Evolutionary conservation across 805 yeast genomes (phyloP).

Genomic region (Lipomyces anomalus): DNA sequence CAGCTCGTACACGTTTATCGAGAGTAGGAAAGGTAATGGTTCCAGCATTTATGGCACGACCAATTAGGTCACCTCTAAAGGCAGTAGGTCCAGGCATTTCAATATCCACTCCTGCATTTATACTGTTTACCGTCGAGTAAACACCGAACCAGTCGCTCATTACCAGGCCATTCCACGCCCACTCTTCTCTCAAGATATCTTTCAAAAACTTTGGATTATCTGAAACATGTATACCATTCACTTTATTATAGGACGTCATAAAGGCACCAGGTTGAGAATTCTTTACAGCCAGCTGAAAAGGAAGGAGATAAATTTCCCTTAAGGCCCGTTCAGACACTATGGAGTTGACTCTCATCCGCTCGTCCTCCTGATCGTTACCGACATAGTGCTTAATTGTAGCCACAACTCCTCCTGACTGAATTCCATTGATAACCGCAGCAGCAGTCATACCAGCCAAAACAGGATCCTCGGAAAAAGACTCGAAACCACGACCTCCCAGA

Average conservation of each 20-base stretch:
- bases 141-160: constrained; percentile 66
- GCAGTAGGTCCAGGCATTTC: constrained; percentile 64
- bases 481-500: constrained; percentile 58
- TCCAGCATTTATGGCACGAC: constrained; percentile 40
- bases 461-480: constrained; percentile 60
- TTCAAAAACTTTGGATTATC: constrained; percentile 42
- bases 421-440: constrained; percentile 48
- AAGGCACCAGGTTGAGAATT: constrained; percentile 48
- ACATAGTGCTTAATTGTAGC: constrained; percentile 61
- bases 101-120: constrained; percentile 54
- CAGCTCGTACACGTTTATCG: constrained; percentile 41
- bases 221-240: constrained; percentile 56
- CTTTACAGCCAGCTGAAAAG: constrained; percentile 55
- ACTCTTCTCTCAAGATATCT: constrained; percentile 48
- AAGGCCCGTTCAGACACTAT: constrained; percentile 54
- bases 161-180: constrained; percentile 51
- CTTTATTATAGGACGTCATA: constrained; percentile 60
- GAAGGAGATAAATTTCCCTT: constrained; percentile 58
- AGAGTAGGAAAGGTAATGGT: constrained; percentile 40
- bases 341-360: constrained; percentile 45
- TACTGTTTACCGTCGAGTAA: constrained; percentile 43
- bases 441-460: constrained; percentile 43
- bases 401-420: constrained; percentile 45
- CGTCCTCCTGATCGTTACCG: constrained; percentile 57
- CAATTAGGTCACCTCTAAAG: constrained; percentile 39